A percentile compares a stretch with the other conserved stretches of the same genome.
These are phyloP conservation scores for Neurospora sp. DNA, from an alignment of 495 filamentous ascomycete species.

Conservation along the genomic window DNA sequence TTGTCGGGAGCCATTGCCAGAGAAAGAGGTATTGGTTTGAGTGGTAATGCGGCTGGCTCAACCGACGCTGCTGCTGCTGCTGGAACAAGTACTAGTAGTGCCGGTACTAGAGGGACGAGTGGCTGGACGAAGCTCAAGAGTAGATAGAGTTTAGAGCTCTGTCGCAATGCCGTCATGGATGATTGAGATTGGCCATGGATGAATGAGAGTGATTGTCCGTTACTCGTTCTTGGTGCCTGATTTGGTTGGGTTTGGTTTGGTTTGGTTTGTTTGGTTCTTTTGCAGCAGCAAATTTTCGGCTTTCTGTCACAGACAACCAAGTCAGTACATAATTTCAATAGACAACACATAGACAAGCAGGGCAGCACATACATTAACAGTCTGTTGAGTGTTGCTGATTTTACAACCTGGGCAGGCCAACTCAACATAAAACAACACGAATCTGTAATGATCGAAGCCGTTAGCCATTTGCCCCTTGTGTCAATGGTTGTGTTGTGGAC, in stretches of 20 bases:
- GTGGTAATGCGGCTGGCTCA: not conserved
- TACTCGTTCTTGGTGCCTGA: not conserved
- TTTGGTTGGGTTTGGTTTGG: not conserved
- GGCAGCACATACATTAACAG: not conserved
- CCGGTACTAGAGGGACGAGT: conserved; percentile 4
- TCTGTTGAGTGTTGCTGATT: not conserved
- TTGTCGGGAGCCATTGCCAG: not conserved
- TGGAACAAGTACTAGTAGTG: conserved; percentile 3
- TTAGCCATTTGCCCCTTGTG: not conserved
- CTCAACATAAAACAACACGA: not conserved
- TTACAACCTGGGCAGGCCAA: not conserved
- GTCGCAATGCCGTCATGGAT: not conserved
- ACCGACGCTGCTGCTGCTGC: conserved; percentile 3
- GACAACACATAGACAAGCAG: not conserved
- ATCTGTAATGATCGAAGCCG: not conserved
- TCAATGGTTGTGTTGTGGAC: not conserved
- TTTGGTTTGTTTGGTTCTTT: not conserved
- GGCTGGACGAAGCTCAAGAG: conserved; percentile 13
- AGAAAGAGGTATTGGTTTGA: not conserved
- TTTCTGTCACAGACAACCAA: not conserved
- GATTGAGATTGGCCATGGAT: not conserved
- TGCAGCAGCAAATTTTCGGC: not conserved
- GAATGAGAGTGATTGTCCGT: not conserved
- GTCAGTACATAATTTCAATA: not conserved
- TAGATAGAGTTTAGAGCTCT: not conserved